Conservation (phyloP, 2,329 filamentous ascomycete species). For the Coniochaeta sp. region DNA sequence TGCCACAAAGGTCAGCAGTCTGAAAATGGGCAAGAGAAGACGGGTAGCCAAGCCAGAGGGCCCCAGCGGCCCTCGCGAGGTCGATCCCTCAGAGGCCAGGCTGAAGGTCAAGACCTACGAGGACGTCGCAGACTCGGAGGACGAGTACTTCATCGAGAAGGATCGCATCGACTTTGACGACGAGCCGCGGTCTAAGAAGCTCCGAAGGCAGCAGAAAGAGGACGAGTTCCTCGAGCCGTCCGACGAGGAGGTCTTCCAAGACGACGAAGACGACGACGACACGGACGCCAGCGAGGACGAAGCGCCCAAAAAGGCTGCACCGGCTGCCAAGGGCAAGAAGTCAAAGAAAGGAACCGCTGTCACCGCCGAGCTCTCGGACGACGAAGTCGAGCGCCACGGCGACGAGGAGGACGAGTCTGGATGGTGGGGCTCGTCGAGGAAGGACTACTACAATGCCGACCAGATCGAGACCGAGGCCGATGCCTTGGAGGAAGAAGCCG, state of each 20-base stretch:
- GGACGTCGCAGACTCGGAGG: constrained; percentile 88
- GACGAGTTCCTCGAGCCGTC: constrained; percentile 51
- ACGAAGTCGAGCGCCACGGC: constrained; percentile 48
- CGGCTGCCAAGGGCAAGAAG: constrained; percentile 26
- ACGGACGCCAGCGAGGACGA: constrained; percentile 12
- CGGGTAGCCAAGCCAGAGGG: constrained; percentile 53
- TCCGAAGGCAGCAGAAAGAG: constrained; percentile 63
- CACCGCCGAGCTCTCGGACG: constrained; percentile 45
- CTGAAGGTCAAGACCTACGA: constrained; percentile 61
- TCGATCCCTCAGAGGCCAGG: constrained; percentile 51
- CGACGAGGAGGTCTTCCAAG: constrained; percentile 48
- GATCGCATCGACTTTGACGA: constrained; percentile 86
- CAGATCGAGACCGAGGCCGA: constrained; percentile 55
- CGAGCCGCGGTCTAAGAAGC: constrained; percentile 68
- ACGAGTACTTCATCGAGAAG: constrained; percentile 82
- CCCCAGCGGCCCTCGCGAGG: constrained; percentile 44
- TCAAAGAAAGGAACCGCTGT: constrained; percentile 33
- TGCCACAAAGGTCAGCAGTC: neutral
- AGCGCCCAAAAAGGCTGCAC: constrained; percentile 14
- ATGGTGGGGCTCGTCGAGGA: constrained; percentile 82
- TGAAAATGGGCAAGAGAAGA: constrained; percentile 58
- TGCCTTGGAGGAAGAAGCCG: constrained; percentile 84
- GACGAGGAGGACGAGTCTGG: constrained; percentile 50
- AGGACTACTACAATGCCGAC: constrained; percentile 92
- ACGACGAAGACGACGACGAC: constrained; percentile 12